Base-by-base conservation (phyloP, 2,329 filamentous ascomycete genomes). In the Allantophomopsis cytisporea region DNA sequence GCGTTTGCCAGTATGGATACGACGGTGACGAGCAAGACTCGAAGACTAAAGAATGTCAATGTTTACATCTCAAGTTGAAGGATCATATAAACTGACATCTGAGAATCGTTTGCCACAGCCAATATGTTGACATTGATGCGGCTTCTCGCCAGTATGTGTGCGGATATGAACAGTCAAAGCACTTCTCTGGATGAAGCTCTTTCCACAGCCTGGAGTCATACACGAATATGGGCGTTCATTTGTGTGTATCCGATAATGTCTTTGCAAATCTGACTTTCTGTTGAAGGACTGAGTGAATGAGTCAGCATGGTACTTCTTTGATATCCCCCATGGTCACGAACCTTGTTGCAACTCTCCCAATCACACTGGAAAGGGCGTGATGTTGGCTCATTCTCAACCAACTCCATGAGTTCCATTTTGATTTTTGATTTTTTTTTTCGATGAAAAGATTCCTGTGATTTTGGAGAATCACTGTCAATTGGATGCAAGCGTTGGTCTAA, bases 171-270 rank as follows among this genome's bases (percentile, higher is more conserved):
- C 91, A 1, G 91, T 98, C 58, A 98, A 65, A 16, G 91, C 91
- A 20, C 88, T 95, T 41, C 91, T 76, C 60, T 98, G 91, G 50
- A 98, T 98, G 58, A 98, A 98, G 55, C 89, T 84, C 60, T 83
- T 82, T 35, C 73, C 73, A 52, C 78, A 83, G 5, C 69, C 72
- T 7, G 65, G 65, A 7, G 65, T 70, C 40, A 62, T 63, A 58
- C 77, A 83, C 21, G 68, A 65, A 54, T 80, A 81, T 8, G 78
- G 78, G 15, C 77, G 64, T 57, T 82, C 77, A 52, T 81, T 81
- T 39, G 78, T 83, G 58, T 83, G 78, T 52, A 82, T 83, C 45
- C 78, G 69, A 52, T 79, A 79, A 52, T 83, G 78, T 53, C 78
- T 68, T 52, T 80, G 76, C 43, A 83, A 61, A 50, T 82, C 78